A percentile compares a stretch with the other conserved stretches of the same genome.
Conservation (phyloP, 352 stramenopile species). For the Phytophthora pluvialis region DNA sequence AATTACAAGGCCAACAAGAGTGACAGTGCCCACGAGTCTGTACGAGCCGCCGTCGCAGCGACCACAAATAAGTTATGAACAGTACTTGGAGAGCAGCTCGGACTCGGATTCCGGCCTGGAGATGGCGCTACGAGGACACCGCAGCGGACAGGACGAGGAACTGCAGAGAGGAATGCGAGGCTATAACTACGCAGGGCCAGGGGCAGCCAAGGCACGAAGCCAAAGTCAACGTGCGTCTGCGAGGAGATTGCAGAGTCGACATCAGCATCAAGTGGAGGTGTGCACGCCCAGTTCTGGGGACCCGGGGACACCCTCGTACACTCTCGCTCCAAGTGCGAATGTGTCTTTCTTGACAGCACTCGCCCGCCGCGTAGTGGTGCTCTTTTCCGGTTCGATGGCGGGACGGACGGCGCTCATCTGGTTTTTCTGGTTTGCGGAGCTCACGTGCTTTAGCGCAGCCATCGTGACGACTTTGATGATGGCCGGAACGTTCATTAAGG, state of each 20-base stretch:
- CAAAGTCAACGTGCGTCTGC: slow-evolving; percentile 30
- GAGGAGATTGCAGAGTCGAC: slow-evolving; percentile 29
- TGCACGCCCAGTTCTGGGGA: slow-evolving; percentile 31
- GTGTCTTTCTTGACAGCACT: slow-evolving; percentile 50
- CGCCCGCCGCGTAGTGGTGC: slow-evolving; percentile 46
- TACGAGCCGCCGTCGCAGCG: slow-evolving; percentile 55
- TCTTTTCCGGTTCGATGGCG: slow-evolving; percentile 49
- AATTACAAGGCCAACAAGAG: slow-evolving; percentile 54
- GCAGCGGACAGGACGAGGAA: slow-evolving; percentile 10
- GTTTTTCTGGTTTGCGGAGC: slow-evolving; percentile 46
- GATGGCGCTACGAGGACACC: slow-evolving; percentile 11
- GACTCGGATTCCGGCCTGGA: slow-evolving; percentile 35
- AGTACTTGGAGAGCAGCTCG: slow-evolving; percentile 33
- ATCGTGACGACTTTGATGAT: slow-evolving; percentile 40
- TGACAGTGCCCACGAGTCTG: slow-evolving; percentile 65
- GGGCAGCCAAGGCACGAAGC: slow-evolving; percentile 20
- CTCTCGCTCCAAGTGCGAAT: slow-evolving; percentile 32
- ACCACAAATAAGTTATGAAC: slow-evolving; percentile 31
- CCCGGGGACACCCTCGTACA: slow-evolving; percentile 30
- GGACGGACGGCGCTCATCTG: slow-evolving; percentile 53
- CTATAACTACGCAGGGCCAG: slow-evolving; percentile 26
- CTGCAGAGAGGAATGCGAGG: neutral
- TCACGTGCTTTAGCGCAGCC: slow-evolving; percentile 25
- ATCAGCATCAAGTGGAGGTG: slow-evolving; percentile 24
- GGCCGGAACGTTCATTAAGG: slow-evolving; percentile 33